Base-by-base conservation (phyloP, 2,329 filamentous ascomycete species). In the Thelonectria discophora region DNA sequence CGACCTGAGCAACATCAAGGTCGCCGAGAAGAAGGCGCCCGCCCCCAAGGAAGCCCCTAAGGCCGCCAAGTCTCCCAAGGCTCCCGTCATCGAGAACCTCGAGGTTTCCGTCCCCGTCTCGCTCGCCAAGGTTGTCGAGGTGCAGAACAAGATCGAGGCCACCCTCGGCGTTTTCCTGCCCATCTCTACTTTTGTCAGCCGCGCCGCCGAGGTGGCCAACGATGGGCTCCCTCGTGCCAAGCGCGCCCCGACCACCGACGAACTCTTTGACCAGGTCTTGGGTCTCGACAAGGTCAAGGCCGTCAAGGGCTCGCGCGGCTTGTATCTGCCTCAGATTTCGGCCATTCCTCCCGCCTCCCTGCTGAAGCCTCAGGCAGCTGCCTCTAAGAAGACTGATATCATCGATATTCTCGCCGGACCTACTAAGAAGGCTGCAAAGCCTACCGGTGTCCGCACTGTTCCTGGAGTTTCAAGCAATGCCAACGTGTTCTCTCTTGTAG, bases 1-100 rank as follows among this genome's bases (percentile, higher is more conserved):
- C 55, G 94, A 99, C 76, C 87, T 99, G 21, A 95, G 91, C 82
- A 97, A 98, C 82, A 94, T 98, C 82, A 96, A 97, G 82, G 80
- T 94, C 61, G 90, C 89, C 49, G 77, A 81, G 56, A 81, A 82
- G 73, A 83, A 84, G 75, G 69, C 71, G 34, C 63, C 78, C 34
- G 73, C 80, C 58, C 58, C 68, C 12, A 65, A 71, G 64, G 69
- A 77, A 78, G 21, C 69, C 4, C 37, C 72, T 67, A 72, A 79
- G 54, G 75, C 79, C 55, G 74, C 77, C 20, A 74, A 78, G 13
- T 74, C 77, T 8, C 73, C 80, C 46, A 75, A 80, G 42, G 75
- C 78, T 30, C 76, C 81, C 13, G 74, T 83, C 11, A 78, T 82
- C 37, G 74, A 81, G 60, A 77, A 83, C 21, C 79, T 86, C 24